Base-by-base conservation (phyloP, 106 monocot species). In the Triglochin maritima region DNA sequence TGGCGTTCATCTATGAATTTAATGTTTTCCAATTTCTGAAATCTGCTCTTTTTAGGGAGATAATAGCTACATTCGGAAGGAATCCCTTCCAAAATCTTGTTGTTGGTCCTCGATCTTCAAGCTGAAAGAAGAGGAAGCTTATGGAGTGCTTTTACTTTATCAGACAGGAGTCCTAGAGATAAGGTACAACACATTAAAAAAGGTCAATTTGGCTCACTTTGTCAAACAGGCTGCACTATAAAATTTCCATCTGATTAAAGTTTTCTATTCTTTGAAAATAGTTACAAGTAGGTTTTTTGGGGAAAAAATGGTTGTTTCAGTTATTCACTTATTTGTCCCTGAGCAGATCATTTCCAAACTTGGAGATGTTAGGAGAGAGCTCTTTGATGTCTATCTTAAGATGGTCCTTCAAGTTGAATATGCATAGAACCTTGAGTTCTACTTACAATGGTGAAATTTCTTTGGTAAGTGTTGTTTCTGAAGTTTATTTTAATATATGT, bases 321-420 rank as follows among this genome's bases (percentile, higher is more conserved):
- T 29, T 29, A 0, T 29, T 29, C 29, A 29, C 29, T 29, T 29
- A 29, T 29, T 29, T 29, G 29, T 29, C 29, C 29, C 29, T 29
- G 60, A 46, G 64, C 75, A 96, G 96, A 60, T 96, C 88, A 52
- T 70, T 91, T 56, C 91, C 88, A 56, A 63, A 84, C 59, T 76
- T 96, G 44, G 82, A 88, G 67, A 69, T 84, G 44, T 11, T 82
- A 71, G 80, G 62, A 59, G 88, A 86, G 74, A 76, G 60, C 68
- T 88, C 91, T 57, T 77, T 96, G 70, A 88, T 85, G 87, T 91
- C 96, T 50, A 72, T 82, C 70, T 72, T 91, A 64, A 78, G 96
- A 72, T 96, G 96, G 96, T 81, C 69, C 69, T 96, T 88, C 76
- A 96, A 96, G 78, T 74, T 91, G 60, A 85, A 84, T 70, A 96